phyloP scores from a whole-genome alignment of 108 stramenopile genomes.

The Schizochytrium sp. region DNA sequence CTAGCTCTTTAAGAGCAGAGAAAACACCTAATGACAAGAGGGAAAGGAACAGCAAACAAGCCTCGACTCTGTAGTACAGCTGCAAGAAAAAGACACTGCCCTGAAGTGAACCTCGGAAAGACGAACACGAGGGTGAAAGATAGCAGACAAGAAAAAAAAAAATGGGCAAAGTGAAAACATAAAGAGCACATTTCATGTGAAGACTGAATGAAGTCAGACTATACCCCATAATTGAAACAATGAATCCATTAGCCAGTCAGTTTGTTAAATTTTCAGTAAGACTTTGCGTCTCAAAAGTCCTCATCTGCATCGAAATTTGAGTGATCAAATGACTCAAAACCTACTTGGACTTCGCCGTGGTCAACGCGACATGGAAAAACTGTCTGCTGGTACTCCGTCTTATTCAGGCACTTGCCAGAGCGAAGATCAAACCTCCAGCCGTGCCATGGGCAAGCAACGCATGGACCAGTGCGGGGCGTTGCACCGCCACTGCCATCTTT shows the following conservation, averaged over 20 bases:
- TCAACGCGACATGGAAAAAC: conserved; percentile 17
- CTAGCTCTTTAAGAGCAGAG: too few species aligned
- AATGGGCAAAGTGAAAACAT: too few species aligned
- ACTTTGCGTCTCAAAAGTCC: conserved; percentile 15
- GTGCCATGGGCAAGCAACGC: conserved; percentile 48
- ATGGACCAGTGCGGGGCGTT: not conserved
- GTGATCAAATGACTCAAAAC: conserved; percentile 35
- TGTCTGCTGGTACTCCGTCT: not conserved
- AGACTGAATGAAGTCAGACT: too few species aligned
- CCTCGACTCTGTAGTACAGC: too few species aligned
- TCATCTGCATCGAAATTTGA: not conserved
- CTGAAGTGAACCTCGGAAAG: too few species aligned
- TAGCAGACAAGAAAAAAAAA: too few species aligned
- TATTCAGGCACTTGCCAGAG: conserved; percentile 45
- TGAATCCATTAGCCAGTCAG: not conserved
- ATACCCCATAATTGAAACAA: too few species aligned
- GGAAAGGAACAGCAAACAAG: too few species aligned
- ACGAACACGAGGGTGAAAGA: too few species aligned
- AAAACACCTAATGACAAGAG: too few species aligned
- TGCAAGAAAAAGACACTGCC: too few species aligned
- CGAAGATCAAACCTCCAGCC: conserved; percentile 38
- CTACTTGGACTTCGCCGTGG: conserved; percentile 25
- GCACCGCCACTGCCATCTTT: not conserved
- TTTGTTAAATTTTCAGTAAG: not conserved
- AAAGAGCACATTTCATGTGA: too few species aligned